phyloP scores from a whole-genome alignment of 768 basidiomycete species.

The Tubosaeta sp. region DNA sequence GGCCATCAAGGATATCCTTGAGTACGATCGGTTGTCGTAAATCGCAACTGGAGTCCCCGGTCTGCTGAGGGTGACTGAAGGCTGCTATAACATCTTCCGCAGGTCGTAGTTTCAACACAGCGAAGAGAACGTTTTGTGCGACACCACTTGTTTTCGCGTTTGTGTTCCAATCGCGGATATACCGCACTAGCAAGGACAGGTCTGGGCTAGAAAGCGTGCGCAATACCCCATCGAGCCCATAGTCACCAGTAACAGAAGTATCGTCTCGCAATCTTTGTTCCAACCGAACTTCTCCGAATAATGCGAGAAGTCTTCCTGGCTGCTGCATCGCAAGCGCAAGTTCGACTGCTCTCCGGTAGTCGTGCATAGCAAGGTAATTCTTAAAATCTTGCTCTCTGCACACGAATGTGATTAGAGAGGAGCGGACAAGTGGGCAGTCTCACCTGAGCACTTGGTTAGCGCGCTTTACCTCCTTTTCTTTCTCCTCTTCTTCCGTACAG shows the following conservation, averaged over 20 bases:
- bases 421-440: conserved; percentile 26
- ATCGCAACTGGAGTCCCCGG: conserved; percentile 21
- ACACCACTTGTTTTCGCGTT: conserved; percentile 80
- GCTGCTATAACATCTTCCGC: conserved; percentile 71
- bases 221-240: conserved; percentile 78
- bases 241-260: conserved; percentile 60
- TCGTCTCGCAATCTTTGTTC: conserved; percentile 5
- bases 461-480: conserved; percentile 68
- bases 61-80: conserved; percentile 37
- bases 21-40: conserved; percentile 34
- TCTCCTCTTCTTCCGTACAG: conserved; percentile 79
- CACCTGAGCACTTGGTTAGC: conserved; percentile 78
- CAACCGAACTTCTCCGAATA: conserved; percentile 66
- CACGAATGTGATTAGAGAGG: conserved; percentile 7
- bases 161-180: conserved; percentile 93
- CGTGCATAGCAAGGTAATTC: conserved; percentile 83
- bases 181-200: conserved; percentile 74
- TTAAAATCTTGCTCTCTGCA: conserved; percentile 93
- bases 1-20: conserved; percentile 75
- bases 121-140: conserved; percentile 80
- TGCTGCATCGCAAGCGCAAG: conserved; percentile 92
- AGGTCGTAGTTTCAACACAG: conserved; percentile 71
- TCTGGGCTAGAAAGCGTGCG: conserved; percentile 66
- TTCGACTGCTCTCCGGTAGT: conserved; percentile 88
- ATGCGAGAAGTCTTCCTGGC: conserved; percentile 75